Conservation (phyloP, 441 rosid genomes). For the Populus trichocarpa region DNA sequence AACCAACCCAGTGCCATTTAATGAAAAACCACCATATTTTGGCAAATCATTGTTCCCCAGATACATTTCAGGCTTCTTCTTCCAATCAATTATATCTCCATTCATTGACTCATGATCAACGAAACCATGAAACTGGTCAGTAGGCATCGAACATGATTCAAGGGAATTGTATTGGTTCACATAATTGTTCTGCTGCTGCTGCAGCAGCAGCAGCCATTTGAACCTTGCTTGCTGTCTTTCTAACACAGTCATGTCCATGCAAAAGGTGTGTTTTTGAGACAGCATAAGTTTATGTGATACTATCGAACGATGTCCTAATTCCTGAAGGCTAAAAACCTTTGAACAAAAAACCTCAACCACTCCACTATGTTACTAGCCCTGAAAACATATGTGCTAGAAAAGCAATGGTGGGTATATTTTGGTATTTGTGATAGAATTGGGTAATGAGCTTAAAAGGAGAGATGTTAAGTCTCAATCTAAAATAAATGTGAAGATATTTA, state of each 20-base stretch:
- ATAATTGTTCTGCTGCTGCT: slow-evolving; percentile 2
- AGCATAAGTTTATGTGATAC: too few relatives aligned
- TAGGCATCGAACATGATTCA: slow-evolving; percentile 17
- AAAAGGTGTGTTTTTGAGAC: too few relatives aligned
- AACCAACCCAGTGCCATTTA: slow-evolving; percentile 18
- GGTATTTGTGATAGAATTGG: background rate
- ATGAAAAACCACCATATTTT: slow-evolving; percentile 25
- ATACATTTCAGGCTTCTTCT: slow-evolving; percentile 23
- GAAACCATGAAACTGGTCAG: slow-evolving; percentile 28
- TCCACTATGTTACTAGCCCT: too few relatives aligned
- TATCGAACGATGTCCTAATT: too few relatives aligned
- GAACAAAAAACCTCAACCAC: too few relatives aligned
- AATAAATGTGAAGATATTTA: slow-evolving; percentile 5
- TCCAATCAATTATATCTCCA: slow-evolving; percentile 20
- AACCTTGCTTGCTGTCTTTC: slow-evolving; percentile 28
- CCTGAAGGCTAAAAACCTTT: too few relatives aligned
- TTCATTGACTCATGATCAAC: slow-evolving; percentile 17
- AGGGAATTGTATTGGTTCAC: slow-evolving; percentile 5
- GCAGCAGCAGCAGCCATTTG: too few relatives aligned
- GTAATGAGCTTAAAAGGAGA: background rate
- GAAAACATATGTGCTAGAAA: too few relatives aligned
- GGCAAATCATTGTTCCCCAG: slow-evolving; percentile 28
- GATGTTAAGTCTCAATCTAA: background rate
- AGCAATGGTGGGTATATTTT: background rate
- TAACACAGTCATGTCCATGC: slow-evolving; percentile 1